These are phyloP conservation scores for Xenoacremonium recifei DNA, from an alignment of 2,329 filamentous ascomycete genomes.

Conservation along the genomic window DNA sequence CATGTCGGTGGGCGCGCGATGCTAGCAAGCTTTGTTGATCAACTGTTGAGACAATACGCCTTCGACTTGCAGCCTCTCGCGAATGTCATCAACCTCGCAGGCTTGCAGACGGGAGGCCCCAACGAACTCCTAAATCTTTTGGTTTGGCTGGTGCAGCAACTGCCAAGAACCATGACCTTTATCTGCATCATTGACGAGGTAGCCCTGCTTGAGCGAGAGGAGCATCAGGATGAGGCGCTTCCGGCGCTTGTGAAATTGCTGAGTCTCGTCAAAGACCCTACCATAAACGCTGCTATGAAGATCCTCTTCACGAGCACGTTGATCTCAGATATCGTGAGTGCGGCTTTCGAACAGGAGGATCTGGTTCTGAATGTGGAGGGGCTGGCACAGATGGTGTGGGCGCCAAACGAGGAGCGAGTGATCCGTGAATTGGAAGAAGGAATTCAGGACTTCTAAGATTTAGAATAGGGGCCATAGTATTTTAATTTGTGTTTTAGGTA, in stretches of 20 bases:
- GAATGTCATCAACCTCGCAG: background rate
- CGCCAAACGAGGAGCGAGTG: slow-evolving; percentile 3
- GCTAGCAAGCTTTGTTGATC: slow-evolving; percentile 9
- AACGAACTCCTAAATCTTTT: background rate
- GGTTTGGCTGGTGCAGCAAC: background rate
- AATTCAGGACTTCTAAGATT: too few species aligned
- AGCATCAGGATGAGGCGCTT: slow-evolving; percentile 1
- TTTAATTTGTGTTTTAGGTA: too few species aligned
- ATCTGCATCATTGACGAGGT: slow-evolving; percentile 1
- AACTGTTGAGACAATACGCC: slow-evolving; percentile 6
- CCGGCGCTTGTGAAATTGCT: background rate
- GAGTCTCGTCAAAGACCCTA: background rate
- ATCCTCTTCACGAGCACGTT: slow-evolving; percentile 16
- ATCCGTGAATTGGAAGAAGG: background rate
- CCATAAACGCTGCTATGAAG: slow-evolving; percentile 8
- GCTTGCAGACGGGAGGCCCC: background rate
- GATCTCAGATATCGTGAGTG: slow-evolving; percentile 2
- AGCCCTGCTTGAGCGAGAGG: background rate
- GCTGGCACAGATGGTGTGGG: slow-evolving; percentile 8
- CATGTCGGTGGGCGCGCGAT: slow-evolving; percentile 4
- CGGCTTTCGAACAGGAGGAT: slow-evolving; percentile 11
- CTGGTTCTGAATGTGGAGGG: slow-evolving; percentile 13
- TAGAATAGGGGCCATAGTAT: too few species aligned
- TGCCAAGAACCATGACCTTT: slow-evolving; percentile 1
- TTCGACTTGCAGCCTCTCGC: slow-evolving; percentile 4